A percentile compares a stretch with the other conserved stretches of the same genome.
phyloP scores from a whole-genome alignment of 345 rosid species.

The Gynandropsis gynandra region DNA sequence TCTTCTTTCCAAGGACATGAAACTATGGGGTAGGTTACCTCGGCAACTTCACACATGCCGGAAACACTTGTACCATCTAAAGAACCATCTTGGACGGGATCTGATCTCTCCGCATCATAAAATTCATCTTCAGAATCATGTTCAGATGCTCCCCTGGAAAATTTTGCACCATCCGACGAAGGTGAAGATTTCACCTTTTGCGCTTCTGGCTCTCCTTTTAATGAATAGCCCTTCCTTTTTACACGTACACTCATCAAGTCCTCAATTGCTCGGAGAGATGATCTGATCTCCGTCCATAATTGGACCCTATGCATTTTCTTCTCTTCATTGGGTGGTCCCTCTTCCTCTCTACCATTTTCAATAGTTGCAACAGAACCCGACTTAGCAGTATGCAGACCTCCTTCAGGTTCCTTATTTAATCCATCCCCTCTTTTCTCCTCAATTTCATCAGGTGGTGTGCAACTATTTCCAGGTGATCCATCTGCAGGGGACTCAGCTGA shows the following conservation, averaged over 20 bases:
- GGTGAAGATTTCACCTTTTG: slow-evolving; percentile 36
- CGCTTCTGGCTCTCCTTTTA: slow-evolving; percentile 40
- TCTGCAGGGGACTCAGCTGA: slow-evolving; percentile 39
- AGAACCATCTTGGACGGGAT: slow-evolving; percentile 55
- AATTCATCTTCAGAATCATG: slow-evolving; percentile 97
- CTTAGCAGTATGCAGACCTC: slow-evolving; percentile 29
- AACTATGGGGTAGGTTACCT: slow-evolving; percentile 35
- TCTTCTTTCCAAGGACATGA: slow-evolving; percentile 85
- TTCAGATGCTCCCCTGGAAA: slow-evolving; percentile 59
- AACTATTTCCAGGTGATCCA: slow-evolving; percentile 34
- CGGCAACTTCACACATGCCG: slow-evolving; percentile 31
- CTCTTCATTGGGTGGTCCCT: slow-evolving; percentile 26
- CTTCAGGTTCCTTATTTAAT: slow-evolving; percentile 34
- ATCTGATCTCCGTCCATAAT: slow-evolving; percentile 79
- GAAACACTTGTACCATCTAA: slow-evolving; percentile 41
- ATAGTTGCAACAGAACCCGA: slow-evolving; percentile 31
- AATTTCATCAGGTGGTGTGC: slow-evolving; percentile 29
- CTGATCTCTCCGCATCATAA: slow-evolving; percentile 93
- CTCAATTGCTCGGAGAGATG: slow-evolving; percentile 68
- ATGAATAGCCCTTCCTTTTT: slow-evolving; percentile 45
- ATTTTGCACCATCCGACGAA: slow-evolving; percentile 50
- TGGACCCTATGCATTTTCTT: slow-evolving; percentile 47
- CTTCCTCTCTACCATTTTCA: slow-evolving; percentile 36
- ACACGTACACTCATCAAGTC: slow-evolving; percentile 78
- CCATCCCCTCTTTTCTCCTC: slow-evolving; percentile 30